Evolutionary conservation across 192 early-diverging fungal species (phyloP).

Genomic region (Linnemannia elongata): DNA sequence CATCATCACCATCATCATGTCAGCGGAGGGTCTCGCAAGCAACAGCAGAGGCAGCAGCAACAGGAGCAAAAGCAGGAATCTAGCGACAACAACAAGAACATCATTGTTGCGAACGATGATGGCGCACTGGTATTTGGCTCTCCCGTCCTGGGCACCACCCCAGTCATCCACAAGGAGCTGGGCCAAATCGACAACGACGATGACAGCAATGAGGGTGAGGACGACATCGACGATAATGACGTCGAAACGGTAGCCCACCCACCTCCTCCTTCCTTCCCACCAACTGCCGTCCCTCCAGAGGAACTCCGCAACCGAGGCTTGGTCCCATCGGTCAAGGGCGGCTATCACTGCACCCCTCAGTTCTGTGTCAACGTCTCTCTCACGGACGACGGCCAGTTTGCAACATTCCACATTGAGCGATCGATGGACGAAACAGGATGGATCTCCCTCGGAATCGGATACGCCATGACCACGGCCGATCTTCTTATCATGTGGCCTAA

Average conservation of each 20-base stretch:
- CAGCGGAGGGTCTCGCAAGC: background rate
- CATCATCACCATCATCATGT: constrained; percentile 18
- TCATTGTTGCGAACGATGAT: constrained; percentile 7
- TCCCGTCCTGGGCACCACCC: background rate
- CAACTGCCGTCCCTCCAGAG: constrained; percentile 12
- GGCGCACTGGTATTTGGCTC: background rate
- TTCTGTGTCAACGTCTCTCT: constrained; percentile 51
- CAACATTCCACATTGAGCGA: constrained; percentile 49
- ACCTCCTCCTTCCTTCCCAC: background rate
- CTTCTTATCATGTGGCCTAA: constrained; percentile 50
- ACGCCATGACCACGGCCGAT: constrained; percentile 53
- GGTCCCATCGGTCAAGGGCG: constrained; percentile 33
- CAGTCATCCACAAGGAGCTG: background rate
- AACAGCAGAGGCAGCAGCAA: background rate
- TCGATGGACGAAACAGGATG: constrained; percentile 29
- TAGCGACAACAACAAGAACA: background rate
- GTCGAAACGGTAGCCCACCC: background rate
- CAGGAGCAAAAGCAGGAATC: background rate
- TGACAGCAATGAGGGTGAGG: background rate
- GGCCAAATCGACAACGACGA: background rate
- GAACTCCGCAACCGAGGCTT: constrained; percentile 19
- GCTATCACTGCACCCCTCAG: constrained; percentile 39
- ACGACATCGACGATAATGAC: background rate
- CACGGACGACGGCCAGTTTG: constrained; percentile 36
- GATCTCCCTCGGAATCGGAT: constrained; percentile 49